Percentiles rank a stretch among this genome's conserved stretches.
These are phyloP conservation scores for Penicillium maclennaniae DNA, from an alignment of 495 filamentous ascomycete species.

Conservation along the genomic window DNA sequence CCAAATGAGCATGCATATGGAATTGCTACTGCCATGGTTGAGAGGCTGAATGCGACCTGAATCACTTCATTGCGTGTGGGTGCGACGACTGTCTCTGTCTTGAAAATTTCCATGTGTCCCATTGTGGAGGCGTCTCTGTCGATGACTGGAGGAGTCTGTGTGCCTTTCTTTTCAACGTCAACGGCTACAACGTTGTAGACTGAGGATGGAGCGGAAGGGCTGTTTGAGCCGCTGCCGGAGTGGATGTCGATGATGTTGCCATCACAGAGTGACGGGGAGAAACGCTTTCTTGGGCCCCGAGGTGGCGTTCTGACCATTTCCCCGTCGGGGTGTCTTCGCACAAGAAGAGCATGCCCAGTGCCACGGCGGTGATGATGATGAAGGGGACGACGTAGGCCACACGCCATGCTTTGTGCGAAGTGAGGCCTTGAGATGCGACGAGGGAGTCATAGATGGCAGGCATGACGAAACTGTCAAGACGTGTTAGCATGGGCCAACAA, in stretches of 20 bases:
- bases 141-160: conserved; percentile 26
- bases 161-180: conserved; percentile 40
- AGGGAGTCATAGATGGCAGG: conserved; percentile 84
- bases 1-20: conserved; percentile 88
- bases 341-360: conserved; percentile 64
- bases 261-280: conserved; percentile 23
- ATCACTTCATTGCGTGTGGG: conserved; percentile 61
- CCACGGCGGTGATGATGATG: conserved; percentile 62
- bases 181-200: conserved; percentile 42
- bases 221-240: conserved; percentile 33
- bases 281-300: conserved; percentile 29
- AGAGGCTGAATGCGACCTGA: conserved; percentile 56
- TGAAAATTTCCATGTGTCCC: conserved; percentile 54
- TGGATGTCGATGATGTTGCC: conserved; percentile 55
- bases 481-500: conserved; percentile 7
- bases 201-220: conserved; percentile 28
- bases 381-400: conserved; percentile 82
- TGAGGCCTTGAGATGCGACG: conserved; percentile 54
- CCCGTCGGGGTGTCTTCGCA: conserved; percentile 86
- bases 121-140: conserved; percentile 52
- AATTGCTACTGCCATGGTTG: conserved; percentile 62
- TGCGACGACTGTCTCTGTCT: conserved; percentile 55
- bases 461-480: conserved; percentile 72
- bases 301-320: conserved; percentile 72
- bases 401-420: conserved; percentile 72